These are phyloP conservation scores for Phialocephala subalpina DNA, from an alignment of 2,329 filamentous ascomycete species.

Conservation along the genomic window DNA sequence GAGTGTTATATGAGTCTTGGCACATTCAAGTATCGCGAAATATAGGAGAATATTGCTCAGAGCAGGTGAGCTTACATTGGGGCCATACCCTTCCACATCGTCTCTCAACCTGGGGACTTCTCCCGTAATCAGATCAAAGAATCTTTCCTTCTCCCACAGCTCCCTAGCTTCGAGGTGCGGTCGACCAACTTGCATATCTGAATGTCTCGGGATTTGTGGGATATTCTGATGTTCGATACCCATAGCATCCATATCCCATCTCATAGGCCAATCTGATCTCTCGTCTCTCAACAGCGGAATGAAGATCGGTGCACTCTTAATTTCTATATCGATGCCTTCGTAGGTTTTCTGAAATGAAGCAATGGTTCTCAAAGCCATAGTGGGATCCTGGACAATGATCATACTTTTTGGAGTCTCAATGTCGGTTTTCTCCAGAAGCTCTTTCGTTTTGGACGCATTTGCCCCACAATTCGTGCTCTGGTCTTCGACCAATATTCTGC, in stretches of 20 bases:
- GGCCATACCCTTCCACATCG: constrained; percentile 53
- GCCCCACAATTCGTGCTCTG: constrained; percentile 55
- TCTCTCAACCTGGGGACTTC: constrained; percentile 54
- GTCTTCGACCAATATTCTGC: constrained; percentile 50
- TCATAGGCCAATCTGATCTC: background rate
- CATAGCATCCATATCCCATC: constrained; percentile 23
- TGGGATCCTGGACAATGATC: constrained; percentile 54
- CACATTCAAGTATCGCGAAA: no score
- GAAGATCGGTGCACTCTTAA: constrained; percentile 44
- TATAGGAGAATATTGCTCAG: no score
- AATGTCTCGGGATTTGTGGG: no score
- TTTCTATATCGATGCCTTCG: constrained; percentile 30
- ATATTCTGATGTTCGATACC: background rate
- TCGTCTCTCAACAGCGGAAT: constrained; percentile 36
- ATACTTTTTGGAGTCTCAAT: constrained; percentile 33
- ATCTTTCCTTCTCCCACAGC: constrained; percentile 50
- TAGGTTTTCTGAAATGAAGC: constrained; percentile 52
- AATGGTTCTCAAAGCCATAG: constrained; percentile 52
- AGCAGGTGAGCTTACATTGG: no score
- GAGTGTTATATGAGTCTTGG: no score
- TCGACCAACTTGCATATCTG: no score
- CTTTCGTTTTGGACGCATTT: constrained; percentile 49
- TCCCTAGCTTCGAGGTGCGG: constrained; percentile 18
- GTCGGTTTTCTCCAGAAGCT: constrained; percentile 43
- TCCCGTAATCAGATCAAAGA: constrained; percentile 51